Evolutionary conservation across 2,329 filamentous ascomycete genomes (phyloP), one percentile per base, ranked within the genome.

Genomic region (Pseudofabraea citricarpa): DNA sequence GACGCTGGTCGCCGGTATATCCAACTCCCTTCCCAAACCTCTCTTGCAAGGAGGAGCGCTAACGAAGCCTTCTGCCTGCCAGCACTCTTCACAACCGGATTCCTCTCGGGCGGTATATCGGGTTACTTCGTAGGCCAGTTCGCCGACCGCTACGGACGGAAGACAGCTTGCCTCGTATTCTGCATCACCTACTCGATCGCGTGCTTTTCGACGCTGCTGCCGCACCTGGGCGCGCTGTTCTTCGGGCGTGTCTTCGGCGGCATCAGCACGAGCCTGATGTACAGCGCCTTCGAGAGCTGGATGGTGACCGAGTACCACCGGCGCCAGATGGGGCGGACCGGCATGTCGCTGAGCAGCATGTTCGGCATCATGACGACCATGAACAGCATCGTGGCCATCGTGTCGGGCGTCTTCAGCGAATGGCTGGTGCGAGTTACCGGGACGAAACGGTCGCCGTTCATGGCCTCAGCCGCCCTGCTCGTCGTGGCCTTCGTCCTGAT

Each of bases 281-380:
- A 76, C 63, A 77, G 70, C 33, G 73, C 71, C 5, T 80, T 81
- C 49, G 77, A 82, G 57, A 76, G 73, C 52, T 82, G 77, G 77
- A 75, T 81, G 66, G 71, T 81, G 21, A 70, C 73, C 36, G 76
- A 81, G 52, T 81, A 71, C 52, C 71, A 75, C 38, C 62, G 65
- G 32, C 61, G 69, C 32, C 65, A 65, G 10, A 50, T 76, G 6
- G 64, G 67, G 21, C 59, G 69, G n/a, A 60, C 59, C 6, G 64
- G 65, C 7, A 58, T 64, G 6, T 68, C 67, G 31, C 63, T 82
- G 22, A 70, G 70, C 42, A 61, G 64, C 22, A 68, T 81, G 18
- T 79, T 77, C 56, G 74, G 73, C 4, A 62, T 68, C 21, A 72
- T 75, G 62, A 71, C 71, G 4, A 72, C 69, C 3, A 52, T 77